phyloP scores from a whole-genome alignment of 306 rosid species.

The Vigna unguiculata region DNA sequence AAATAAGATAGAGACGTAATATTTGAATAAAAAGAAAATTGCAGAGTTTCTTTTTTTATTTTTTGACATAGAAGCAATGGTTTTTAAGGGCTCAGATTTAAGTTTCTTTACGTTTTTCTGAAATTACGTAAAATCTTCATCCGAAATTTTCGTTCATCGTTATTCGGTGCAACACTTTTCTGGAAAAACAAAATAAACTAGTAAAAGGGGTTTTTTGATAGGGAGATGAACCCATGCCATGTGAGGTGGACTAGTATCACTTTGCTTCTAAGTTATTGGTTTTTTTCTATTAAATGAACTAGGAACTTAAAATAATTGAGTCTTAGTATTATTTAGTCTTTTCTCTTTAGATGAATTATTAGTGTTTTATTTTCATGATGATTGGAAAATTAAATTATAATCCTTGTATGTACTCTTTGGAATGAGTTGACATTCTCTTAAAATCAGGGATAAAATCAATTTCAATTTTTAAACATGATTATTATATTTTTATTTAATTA shows the following conservation, averaged over 20 bases:
- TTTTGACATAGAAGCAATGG: too few species aligned
- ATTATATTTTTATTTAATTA: background rate
- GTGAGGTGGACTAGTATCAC: background rate
- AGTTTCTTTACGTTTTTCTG: background rate
- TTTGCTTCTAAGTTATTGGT: background rate
- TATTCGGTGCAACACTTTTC: background rate
- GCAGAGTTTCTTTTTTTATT: background rate
- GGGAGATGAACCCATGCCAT: background rate
- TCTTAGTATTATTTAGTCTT: background rate
- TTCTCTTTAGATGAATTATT: background rate
- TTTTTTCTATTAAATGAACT: background rate
- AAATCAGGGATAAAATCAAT: background rate
- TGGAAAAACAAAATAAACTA: conserved; percentile 1
- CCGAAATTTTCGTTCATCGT: background rate
- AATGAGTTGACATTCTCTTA: background rate
- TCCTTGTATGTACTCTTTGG: background rate
- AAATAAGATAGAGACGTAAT: background rate
- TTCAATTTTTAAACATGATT: background rate
- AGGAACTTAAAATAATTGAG: conserved; percentile 6
- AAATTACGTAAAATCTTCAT: background rate
- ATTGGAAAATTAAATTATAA: background rate
- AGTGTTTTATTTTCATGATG: background rate
- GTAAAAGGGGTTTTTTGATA: background rate
- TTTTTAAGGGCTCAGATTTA: too few species aligned
- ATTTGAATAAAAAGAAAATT: too few species aligned